Evolutionary conservation across 129 eudicot genomes (phyloP), one percentile per base, ranked within the genome.

Genomic region (Saposhnikovia divaricata): DNA sequence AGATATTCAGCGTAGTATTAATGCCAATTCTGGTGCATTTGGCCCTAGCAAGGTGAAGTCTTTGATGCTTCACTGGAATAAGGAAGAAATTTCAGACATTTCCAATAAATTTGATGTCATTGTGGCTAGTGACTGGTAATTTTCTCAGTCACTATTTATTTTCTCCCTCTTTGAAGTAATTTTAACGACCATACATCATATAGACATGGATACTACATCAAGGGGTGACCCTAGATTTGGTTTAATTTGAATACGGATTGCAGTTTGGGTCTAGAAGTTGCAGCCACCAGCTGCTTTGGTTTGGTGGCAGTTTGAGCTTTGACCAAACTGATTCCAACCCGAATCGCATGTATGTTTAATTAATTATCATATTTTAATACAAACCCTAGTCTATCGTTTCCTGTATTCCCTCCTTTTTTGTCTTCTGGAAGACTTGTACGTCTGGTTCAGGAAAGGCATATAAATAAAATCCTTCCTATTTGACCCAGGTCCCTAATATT

Each of bases 101-200:
- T 80, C 88, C 83, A 87, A 87, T 80, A 79, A 84, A 76, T 92
- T 92, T 73, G 99, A 96, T 79, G 39, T 90, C 81, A 79, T 96
- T 78, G 87, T 96, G 87, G 99, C 97, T 31, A 96, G 99, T 80
- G 99, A 96, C 85, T 96, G 99, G 99, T 96, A 89, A 84, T 70
- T 76, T 27, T 16, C 78, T 23, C 16, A 25, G 31, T 28, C 40
- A 68, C 6, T 0, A 3, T n/a, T 4, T 21, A 13, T 74, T 6
- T 6, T 3, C 43, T 3, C 43, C 23, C 59, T 16, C 59, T 18
- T 51, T 5, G 59, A 27, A 39, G 59, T 7, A 13, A 31, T 15
- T 15, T 5, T 40, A 27, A 50, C 61, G 48, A 7, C 28, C 31
- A 16, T 76, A 13, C 25, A 76, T 16, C 65, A 76, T 28, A 77